Conservation (phyloP, 2,329 filamentous ascomycete species). For the Chaetothyriales sp. region DNA sequence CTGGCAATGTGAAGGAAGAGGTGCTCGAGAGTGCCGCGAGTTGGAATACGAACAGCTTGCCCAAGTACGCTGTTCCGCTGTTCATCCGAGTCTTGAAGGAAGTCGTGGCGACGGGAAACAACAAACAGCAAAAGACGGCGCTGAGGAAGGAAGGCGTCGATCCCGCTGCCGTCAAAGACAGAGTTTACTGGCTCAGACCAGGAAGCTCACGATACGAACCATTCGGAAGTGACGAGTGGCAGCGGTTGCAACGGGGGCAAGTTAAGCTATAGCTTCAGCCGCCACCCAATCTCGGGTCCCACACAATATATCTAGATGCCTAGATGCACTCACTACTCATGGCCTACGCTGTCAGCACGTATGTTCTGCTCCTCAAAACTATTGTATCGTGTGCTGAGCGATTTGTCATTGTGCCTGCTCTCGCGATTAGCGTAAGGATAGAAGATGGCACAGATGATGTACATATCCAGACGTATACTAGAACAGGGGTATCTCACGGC, state of each 20-base stretch:
- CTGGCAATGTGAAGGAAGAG: background rate
- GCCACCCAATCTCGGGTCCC: conserved; percentile 9
- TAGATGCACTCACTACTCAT: too few relatives aligned
- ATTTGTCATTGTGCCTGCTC: too few relatives aligned
- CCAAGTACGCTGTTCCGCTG: conserved; percentile 61
- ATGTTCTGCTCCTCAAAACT: too few relatives aligned
- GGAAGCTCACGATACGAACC: conserved; percentile 48
- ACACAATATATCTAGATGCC: background rate
- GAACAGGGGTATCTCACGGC: background rate
- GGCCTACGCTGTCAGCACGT: too few relatives aligned
- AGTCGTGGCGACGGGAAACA: conserved; percentile 63
- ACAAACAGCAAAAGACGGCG: conserved; percentile 73
- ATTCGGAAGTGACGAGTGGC: conserved; percentile 58
- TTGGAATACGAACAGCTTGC: conserved; percentile 42
- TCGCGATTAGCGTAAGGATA: too few relatives aligned
- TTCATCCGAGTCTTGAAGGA: conserved; percentile 57
- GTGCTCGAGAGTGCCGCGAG: conserved; percentile 14
- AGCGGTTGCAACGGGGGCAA: conserved; percentile 48
- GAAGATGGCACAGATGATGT: too few relatives aligned
- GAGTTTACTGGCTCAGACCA: conserved; percentile 51
- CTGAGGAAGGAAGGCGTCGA: conserved; percentile 63
- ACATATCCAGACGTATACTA: too few relatives aligned
- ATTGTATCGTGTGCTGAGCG: too few relatives aligned
- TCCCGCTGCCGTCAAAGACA: conserved; percentile 37
- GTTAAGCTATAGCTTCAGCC: conserved; percentile 49